Evolutionary conservation across 805 yeast genomes (phyloP), one percentile per base, ranked within the genome.

Genomic region (Kurtzmaniella fragi): DNA sequence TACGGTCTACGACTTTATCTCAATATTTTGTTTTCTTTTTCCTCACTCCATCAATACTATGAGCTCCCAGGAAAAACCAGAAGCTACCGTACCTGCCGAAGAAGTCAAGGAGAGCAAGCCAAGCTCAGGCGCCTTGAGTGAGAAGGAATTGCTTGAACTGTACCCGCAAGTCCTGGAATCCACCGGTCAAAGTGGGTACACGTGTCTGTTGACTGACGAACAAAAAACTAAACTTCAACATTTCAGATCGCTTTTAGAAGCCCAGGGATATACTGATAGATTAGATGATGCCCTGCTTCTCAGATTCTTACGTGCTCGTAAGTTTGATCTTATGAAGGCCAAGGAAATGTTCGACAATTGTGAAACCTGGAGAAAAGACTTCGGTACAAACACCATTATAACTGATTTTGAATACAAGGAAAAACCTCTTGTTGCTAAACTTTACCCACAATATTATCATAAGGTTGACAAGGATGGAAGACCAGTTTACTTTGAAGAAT

Each of bases 401-500:
- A 70, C 74, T 50, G 96, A 88, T 59, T 93, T 91, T 75, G 80
- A 85, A 45, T 93, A 91, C 68, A 80, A 78, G n/a, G 99, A 93
- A 70, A 93, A 93, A 69, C 84, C 93, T 20, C 62, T 78, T 37
- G 96, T 90, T 48, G 96, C 96, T 44, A 74, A 78, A 57, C 83
- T 72, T 64, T 93, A 93, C 63, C 99, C 99, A 28, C 97, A 90
- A 68, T 93, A 90, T 69, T 93, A 93, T 64, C 98, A 93, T 70
- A 90, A 93, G 71, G 87, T 91, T 27, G 99, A 93, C 64, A 86
- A 76, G 55, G 99, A 93, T 47, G 99, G 99, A 37, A 84, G 99
- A 59, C 99, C 99, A 5, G 83, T 89, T 35, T 93, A 93, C 67
- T 74, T 84, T 53, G 99, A 93, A 73, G 95, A 91, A 61, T 75